Evolutionary conservation across 2,329 filamentous ascomycete species (phyloP).

Genomic region (Alternaria arbusti): DNA sequence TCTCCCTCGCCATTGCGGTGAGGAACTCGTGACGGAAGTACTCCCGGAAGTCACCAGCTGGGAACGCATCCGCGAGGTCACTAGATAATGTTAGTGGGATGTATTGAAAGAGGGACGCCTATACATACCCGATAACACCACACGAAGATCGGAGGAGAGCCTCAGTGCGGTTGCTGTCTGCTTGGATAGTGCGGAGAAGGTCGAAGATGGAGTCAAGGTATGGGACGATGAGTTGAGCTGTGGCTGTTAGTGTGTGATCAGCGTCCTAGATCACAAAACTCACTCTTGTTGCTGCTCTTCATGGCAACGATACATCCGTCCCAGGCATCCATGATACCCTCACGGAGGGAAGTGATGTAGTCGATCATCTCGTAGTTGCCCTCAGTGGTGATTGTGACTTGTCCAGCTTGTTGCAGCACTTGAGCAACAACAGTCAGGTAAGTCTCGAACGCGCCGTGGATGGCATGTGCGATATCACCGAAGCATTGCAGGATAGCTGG

Average conservation of each 20-base stretch:
- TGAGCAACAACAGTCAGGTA: conserved; percentile 92
- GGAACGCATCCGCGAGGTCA: conserved; percentile 93
- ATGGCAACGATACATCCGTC: conserved; percentile 94
- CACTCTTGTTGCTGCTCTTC: conserved; percentile 80
- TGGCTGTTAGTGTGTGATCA: conserved; percentile 32
- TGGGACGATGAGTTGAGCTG: conserved; percentile 73
- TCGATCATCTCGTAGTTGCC: conserved; percentile 94
- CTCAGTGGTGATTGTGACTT: conserved; percentile 78
- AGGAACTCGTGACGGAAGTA: conserved; percentile 93
- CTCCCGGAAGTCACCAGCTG: conserved; percentile 81
- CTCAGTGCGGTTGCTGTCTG: conserved; percentile 88
- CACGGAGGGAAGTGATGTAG: conserved; percentile 91
- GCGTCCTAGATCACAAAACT: conserved; percentile 38
- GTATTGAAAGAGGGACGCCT: conserved; percentile 4
- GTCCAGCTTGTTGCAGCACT: conserved; percentile 90
- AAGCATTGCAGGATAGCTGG: conserved; percentile 98
- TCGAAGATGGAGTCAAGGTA: conserved; percentile 88
- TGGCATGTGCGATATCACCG: conserved; percentile 95
- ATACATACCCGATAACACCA: conserved; percentile 91
- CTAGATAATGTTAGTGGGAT: conserved; percentile 59
- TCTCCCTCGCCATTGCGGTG: conserved; percentile 87
- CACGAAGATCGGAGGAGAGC: conserved; percentile 90
- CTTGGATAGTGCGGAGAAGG: conserved; percentile 79
- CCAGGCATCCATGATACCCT: conserved; percentile 99
- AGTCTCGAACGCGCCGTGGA: conserved; percentile 87